A percentile compares a stretch with the other conserved stretches of the same genome.
Evolutionary conservation across 805 yeast species (phyloP).

Genomic region (Tetrapisispora arboricola): DNA sequence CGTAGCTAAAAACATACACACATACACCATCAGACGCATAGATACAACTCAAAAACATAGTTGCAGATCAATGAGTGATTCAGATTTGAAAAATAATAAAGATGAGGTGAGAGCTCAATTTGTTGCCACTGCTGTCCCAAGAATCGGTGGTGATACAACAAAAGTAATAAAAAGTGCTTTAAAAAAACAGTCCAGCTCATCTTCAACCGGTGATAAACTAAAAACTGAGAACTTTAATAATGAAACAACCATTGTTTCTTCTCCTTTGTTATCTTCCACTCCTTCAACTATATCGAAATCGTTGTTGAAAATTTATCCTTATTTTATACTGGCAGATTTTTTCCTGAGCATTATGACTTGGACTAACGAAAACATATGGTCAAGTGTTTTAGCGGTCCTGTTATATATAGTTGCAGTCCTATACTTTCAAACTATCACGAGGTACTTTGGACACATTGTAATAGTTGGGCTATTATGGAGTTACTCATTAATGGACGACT

Average conservation of each 20-base stretch:
- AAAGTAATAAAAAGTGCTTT: conserved; percentile 44
- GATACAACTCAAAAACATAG: background rate
- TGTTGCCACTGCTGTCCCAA: conserved; percentile 15
- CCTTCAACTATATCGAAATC: conserved; percentile 88
- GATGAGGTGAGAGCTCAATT: conserved; percentile 23
- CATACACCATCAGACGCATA: background rate
- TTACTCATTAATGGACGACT: conserved; percentile 48
- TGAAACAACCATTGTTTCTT: conserved; percentile 32
- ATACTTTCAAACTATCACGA: conserved; percentile 69
- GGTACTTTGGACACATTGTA: conserved; percentile 74
- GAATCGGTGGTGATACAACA: conserved; percentile 25
- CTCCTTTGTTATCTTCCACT: conserved; percentile 78
- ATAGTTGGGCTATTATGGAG: conserved; percentile 39
- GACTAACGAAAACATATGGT: conserved; percentile 81
- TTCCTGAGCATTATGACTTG: conserved; percentile 70
- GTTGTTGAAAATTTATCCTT: conserved; percentile 75
- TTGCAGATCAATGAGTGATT: conserved; percentile 11
- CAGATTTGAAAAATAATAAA: conserved; percentile 7
- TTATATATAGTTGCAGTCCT: conserved; percentile 47
- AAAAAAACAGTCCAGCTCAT: conserved; percentile 77
- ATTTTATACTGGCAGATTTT: conserved; percentile 62
- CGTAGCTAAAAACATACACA: too few species aligned
- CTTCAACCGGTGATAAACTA: conserved; percentile 12
- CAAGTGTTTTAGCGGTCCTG: conserved; percentile 44
- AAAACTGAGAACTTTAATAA: conserved; percentile 38